These are phyloP conservation scores for Kurtzmaniella natalensis DNA, from an alignment of 1,139 yeast species.

Conservation along the genomic window DNA sequence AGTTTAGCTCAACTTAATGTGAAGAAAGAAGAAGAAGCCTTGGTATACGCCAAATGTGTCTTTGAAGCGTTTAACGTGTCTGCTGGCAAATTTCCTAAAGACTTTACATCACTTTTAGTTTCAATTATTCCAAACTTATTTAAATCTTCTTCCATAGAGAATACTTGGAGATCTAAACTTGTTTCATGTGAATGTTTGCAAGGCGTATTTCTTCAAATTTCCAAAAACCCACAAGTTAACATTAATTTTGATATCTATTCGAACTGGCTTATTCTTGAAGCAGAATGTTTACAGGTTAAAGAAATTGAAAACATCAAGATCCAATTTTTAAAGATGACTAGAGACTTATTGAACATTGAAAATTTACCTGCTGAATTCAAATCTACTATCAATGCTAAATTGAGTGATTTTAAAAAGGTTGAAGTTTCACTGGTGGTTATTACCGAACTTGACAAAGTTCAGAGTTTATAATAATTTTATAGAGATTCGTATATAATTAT, in stretches of 20 bases:
- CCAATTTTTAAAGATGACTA: slow-evolving; percentile 35
- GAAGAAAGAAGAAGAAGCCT: slow-evolving; percentile 35
- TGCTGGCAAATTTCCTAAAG: slow-evolving; percentile 12
- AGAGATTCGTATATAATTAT: no score
- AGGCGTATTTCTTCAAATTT: slow-evolving; percentile 16
- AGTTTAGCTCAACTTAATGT: slow-evolving; percentile 24
- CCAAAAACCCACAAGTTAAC: neutral
- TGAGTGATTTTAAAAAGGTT: slow-evolving; percentile 21
- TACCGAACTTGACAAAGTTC: slow-evolving; percentile 27
- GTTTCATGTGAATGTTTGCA: slow-evolving; percentile 34
- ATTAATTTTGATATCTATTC: slow-evolving; percentile 1
- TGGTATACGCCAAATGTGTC: slow-evolving; percentile 28
- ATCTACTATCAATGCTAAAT: slow-evolving; percentile 13
- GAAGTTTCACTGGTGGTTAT: slow-evolving; percentile 30
- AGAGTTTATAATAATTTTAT: no score
- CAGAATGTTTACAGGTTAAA: slow-evolving; percentile 35
- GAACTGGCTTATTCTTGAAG: slow-evolving; percentile 22
- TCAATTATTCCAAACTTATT: slow-evolving; percentile 19
- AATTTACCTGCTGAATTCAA: slow-evolving; percentile 9
- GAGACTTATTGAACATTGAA: slow-evolving; percentile 14
- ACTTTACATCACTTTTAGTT: slow-evolving; percentile 24
- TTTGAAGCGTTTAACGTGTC: slow-evolving; percentile 26
- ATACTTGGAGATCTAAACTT: slow-evolving; percentile 59
- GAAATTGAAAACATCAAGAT: slow-evolving; percentile 63
- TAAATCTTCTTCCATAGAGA: slow-evolving; percentile 27